phyloP scores from a whole-genome alignment of 2,329 filamentous ascomycete genomes.

The Arthrobotrys iridis region DNA sequence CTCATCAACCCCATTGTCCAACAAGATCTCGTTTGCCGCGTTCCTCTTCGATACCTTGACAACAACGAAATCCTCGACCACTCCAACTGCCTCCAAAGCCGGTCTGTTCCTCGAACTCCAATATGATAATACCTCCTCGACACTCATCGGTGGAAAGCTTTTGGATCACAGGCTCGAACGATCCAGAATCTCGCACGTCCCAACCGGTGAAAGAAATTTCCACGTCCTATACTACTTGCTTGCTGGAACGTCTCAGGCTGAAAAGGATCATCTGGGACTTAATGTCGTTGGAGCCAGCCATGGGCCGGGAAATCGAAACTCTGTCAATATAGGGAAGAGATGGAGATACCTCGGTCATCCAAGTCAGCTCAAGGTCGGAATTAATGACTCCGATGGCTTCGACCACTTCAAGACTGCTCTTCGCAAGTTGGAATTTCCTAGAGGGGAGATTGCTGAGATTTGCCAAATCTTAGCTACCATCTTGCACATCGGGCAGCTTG shows the following conservation, averaged over 20 bases:
- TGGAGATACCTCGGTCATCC: constrained; percentile 98
- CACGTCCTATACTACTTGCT: constrained; percentile 95
- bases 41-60: constrained; percentile 97
- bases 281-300: constrained; percentile 67
- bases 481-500: constrained; percentile 95
- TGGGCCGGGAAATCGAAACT: constrained; percentile 66
- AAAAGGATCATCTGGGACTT: constrained; percentile 84
- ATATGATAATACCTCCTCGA: constrained; percentile 90
- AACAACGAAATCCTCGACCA: constrained; percentile 95
- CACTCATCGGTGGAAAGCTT: constrained; percentile 91
- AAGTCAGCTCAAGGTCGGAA: constrained; percentile 94
- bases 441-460: constrained; percentile 93
- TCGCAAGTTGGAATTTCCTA: constrained; percentile 90
- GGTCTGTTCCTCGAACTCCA: constrained; percentile 96
- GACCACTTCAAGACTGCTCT: constrained; percentile 97
- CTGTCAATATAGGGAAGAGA: constrained; percentile 73
- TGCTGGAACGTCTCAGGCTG: constrained; percentile 86
- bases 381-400: constrained; percentile 95
- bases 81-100: constrained; percentile 92
- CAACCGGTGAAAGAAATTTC: constrained; percentile 95
- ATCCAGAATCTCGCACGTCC: constrained; percentile 88
- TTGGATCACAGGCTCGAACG: constrained; percentile 92
- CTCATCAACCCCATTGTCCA: constrained; percentile 90
- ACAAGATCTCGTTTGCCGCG: constrained; percentile 89
- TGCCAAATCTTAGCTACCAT: constrained; percentile 94